Percentiles rank a stretch among this genome's conserved stretches.
Conservation (phyloP, 345 rosid genomes). For the Gossypium arboreum region DNA sequence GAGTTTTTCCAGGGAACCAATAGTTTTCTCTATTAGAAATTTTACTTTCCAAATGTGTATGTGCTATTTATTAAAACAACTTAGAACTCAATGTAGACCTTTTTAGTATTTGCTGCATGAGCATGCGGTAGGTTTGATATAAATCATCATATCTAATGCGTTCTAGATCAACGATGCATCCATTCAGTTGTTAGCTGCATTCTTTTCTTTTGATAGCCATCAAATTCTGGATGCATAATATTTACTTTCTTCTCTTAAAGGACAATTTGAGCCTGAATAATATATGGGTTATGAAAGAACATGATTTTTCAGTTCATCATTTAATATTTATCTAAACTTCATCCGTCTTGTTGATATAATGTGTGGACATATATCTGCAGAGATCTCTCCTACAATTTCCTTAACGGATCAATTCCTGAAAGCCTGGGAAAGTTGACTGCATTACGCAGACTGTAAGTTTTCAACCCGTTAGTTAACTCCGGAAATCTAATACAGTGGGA, state of each 20-base stretch:
- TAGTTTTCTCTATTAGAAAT: neutral
- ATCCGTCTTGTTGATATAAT: neutral
- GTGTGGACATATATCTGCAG: conserved; percentile 34
- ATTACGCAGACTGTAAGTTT: conserved; percentile 71
- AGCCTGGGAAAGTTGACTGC: conserved; percentile 77
- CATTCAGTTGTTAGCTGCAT: neutral
- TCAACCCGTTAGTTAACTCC: conserved; percentile 2
- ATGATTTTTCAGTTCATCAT: neutral
- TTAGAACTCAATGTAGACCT: neutral
- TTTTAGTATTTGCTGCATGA: neutral
- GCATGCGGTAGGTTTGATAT: neutral
- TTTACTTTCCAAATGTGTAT: neutral
- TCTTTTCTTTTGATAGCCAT: neutral
- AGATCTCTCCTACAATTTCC: conserved; percentile 82
- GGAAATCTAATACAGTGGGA: neutral
- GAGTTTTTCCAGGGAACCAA: neutral
- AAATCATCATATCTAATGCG: neutral
- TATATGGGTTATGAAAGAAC: neutral
- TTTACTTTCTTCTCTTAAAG: neutral
- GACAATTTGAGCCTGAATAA: neutral
- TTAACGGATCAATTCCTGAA: conserved; percentile 89
- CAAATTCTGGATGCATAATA: neutral
- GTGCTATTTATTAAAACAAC: neutral
- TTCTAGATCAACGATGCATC: neutral
- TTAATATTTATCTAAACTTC: neutral